These are phyloP conservation scores for Hanseniaspora jakobsenii DNA, from an alignment of 805 yeast genomes.

Conservation along the genomic window DNA sequence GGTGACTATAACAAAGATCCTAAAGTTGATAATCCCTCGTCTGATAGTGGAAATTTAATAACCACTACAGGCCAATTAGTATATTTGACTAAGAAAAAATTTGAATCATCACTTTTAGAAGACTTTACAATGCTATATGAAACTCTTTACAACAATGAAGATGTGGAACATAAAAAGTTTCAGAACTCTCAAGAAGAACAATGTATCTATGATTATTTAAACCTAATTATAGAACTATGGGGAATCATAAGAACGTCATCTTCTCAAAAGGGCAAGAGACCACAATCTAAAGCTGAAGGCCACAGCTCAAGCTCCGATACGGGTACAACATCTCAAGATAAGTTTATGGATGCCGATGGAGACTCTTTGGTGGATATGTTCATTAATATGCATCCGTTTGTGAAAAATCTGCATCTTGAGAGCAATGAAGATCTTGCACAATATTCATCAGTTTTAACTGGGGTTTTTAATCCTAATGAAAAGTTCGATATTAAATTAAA, in stretches of 20 bases:
- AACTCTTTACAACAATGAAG: conserved; percentile 6
- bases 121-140: conserved; percentile 11
- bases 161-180: conserved; percentile 4
- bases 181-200: too few relatives aligned
- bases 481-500: neutral
- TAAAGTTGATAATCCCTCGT: neutral
- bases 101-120: conserved; percentile 2
- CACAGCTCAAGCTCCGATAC: too few relatives aligned
- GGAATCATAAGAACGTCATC: too few relatives aligned
- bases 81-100: neutral
- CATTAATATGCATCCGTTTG: conserved; percentile 12
- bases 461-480: too few relatives aligned
- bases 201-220: conserved; percentile 2
- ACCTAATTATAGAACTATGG: conserved; percentile 8
- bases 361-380: conserved; percentile 4
- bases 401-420: neutral
- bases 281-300: too few relatives aligned
- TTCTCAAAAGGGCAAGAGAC: too few relatives aligned
- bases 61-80: neutral
- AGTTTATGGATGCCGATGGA: neutral
- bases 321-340: too few relatives aligned
- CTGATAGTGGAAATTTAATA: neutral
- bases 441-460: neutral
- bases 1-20: neutral
- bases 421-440: neutral